A percentile compares a stretch with the other conserved stretches of the same genome.
phyloP scores from a whole-genome alignment of 108 stramenopile genomes.

The Discostella pseudostelligera region DNA sequence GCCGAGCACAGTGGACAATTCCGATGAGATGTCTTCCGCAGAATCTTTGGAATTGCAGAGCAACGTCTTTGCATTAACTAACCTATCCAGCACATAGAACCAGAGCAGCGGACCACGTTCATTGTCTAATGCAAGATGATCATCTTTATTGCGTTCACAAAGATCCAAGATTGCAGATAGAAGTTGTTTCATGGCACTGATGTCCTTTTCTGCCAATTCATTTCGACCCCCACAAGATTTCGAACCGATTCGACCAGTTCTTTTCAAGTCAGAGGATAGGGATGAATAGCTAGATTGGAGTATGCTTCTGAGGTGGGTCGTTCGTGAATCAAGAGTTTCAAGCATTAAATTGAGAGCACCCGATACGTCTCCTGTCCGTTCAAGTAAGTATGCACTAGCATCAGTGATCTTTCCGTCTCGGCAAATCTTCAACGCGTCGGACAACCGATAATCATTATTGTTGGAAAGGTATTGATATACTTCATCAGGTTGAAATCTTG shows the following conservation, averaged over 20 bases:
- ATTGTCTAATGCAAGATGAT: slow-evolving; percentile 40
- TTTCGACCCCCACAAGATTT: slow-evolving; percentile 14
- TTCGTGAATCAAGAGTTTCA: slow-evolving; percentile 66
- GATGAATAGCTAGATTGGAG: slow-evolving; percentile 40
- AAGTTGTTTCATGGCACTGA: slow-evolving; percentile 60
- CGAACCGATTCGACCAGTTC: slow-evolving; percentile 1
- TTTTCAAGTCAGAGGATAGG: slow-evolving; percentile 2
- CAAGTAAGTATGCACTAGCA: slow-evolving; percentile 88
- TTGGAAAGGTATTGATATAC: slow-evolving; percentile 81
- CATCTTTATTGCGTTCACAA: slow-evolving; percentile 80
- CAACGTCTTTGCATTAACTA: slow-evolving; percentile 77
- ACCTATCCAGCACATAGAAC: slow-evolving; percentile 84
- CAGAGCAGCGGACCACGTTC: slow-evolving; percentile 81
- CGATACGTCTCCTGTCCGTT: slow-evolving; percentile 84
- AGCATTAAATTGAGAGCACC: slow-evolving; percentile 86
- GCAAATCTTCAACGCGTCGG: slow-evolving; percentile 81
- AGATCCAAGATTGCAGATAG: slow-evolving; percentile 73
- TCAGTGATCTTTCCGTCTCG: slow-evolving; percentile 82
- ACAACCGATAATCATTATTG: slow-evolving; percentile 75
- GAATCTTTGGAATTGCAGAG: slow-evolving; percentile 65
- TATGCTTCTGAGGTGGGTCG: slow-evolving; percentile 66
- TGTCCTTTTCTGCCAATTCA: slow-evolving; percentile 58
- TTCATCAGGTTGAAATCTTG: slow-evolving; percentile 67
- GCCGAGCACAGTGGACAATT: slow-evolving; percentile 54
- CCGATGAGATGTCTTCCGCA: slow-evolving; percentile 46